Base-by-base conservation (phyloP, 148 eudicot genomes). In the Chenopodium berlandieri region DNA sequence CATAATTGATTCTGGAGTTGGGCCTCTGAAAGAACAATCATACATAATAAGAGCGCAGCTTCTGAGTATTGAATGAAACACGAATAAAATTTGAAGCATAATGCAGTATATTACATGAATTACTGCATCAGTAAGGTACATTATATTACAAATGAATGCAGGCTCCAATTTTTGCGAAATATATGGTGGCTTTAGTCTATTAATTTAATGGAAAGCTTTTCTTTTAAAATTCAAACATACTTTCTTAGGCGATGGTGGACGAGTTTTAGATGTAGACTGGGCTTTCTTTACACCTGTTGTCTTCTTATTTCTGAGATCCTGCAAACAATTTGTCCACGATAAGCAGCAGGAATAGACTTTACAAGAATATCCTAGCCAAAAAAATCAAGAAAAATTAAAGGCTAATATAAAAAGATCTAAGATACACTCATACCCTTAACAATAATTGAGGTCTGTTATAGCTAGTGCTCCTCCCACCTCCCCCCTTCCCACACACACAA, bases 1-100 rank as follows among this genome's bases (percentile, higher is more conserved):
- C 82, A 22, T 81, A 75, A 75, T 85, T 85, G 79, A 85, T 78
- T 74, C 71, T 81, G 32, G 80, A 75, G 77, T 72, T 58, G 17
- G 74, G 19, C 60, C 83, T 80, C 86, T 84, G 83, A 46, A 70
- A 70, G 68, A 76, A 10, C 9, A 25, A 62, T 60, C 46, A 79
- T 6, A 17, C 19, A 32, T 68, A 44, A 68, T 25, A 37, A 83
- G 68, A 67, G 25, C 52, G 23, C 4, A 48, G 2, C 10, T 48
- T 48, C 52, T 6, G 7, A 10, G 2, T 10, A 2, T 48, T 48
- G 14, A 10, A 48, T 48, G 52, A 48, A 48, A 31, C 32, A 31
- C 32, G 32, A 31, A 31, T 31, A 31, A 31, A 31, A 31, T 31
- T 31, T 48, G 52, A 48, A 10, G 44, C 44, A 40, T 40, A 40